Base-by-base conservation (phyloP, 139 green algal species). In the Haematococcus lacustris region DNA sequence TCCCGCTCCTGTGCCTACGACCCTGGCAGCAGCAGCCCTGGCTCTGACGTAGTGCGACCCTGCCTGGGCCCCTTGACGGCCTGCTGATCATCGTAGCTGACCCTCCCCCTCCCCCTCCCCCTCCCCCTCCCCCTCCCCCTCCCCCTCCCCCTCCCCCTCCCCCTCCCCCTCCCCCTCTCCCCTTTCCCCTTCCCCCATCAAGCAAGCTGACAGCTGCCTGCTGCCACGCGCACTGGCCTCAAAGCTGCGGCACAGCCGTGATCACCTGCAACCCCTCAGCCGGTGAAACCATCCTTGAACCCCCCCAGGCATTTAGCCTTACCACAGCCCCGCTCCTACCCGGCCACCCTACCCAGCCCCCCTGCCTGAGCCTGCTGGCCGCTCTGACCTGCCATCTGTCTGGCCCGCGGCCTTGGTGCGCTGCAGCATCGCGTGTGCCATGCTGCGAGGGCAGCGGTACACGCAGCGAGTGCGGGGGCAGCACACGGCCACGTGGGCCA, bases 401-500 rank as follows among this genome's bases (percentile, higher is more conserved):
- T 68, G 26, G 5, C 61, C 61, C 30, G 33, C 61, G 4, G 32
- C 43, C 43, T 61, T 6, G 7, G 67, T 72, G 33, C 47, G 67
- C 41, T 66, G 34, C 57, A 79, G 38, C 68, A 85, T 64, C n/a
- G 64, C 41, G 35, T 51, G 30, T 9, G 73, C 75, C 62, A 73
- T 71, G 26, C 30, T 32, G 0, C 38, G 34, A 2, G 32, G 63
- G 59, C 62, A 74, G 30, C 71, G 64, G 70, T 86, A 86, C 25
- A 81, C 68, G 76, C 81, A 85, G 38, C 78, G 60, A 0, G 73
- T 80, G 23, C 74, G 40, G 0, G 81, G 79, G 78, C 86, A 88
- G 64, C 64, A 74, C 34, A 89, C 77, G 26, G 77, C 53, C 41
- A 89, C 76, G 3, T 82, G 80, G 2, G 76, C 37, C 1, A 91